These are phyloP conservation scores for Aquilaria yunnanensis DNA, from an alignment of 345 rosid genomes.

Conservation along the genomic window DNA sequence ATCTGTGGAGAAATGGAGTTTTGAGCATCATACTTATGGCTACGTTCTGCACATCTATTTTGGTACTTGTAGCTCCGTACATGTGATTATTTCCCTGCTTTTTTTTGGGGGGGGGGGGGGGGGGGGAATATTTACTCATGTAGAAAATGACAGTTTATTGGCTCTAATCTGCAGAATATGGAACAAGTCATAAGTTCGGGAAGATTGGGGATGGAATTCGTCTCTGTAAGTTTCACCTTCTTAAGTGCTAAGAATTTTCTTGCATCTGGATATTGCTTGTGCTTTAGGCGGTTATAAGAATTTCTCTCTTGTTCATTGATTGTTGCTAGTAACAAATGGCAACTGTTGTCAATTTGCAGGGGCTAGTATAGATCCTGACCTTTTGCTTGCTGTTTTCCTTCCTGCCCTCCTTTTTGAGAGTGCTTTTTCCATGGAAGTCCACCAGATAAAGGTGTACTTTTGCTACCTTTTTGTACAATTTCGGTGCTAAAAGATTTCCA, in stretches of 20 bases:
- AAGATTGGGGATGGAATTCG: constrained; percentile 85
- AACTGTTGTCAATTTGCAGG: constrained; percentile 38
- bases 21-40: too few species aligned
- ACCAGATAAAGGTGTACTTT: constrained; percentile 79
- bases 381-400: constrained; percentile 87
- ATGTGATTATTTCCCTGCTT: too few species aligned
- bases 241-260: not conserved
- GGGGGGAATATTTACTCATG: too few species aligned
- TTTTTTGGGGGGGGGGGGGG: too few species aligned
- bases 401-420: constrained; percentile 98
- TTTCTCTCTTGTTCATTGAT: constrained; percentile 1
- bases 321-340: constrained; percentile 2
- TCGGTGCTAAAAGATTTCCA: not conserved
- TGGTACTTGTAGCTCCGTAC: too few species aligned
- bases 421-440: constrained; percentile 89
- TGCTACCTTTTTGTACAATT: not conserved
- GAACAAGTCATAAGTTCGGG: constrained; percentile 67
- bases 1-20: too few species aligned
- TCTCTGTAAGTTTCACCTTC: constrained; percentile 51
- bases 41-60: too few species aligned
- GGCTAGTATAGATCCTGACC: constrained; percentile 78
- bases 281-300: not conserved
- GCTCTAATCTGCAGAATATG: constrained; percentile 55
- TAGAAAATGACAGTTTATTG: too few species aligned
- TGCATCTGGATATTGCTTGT: not conserved